Evolutionary conservation across 108 stramenopile genomes (phyloP).

Genomic region (Pseudonitzschia pungens): DNA sequence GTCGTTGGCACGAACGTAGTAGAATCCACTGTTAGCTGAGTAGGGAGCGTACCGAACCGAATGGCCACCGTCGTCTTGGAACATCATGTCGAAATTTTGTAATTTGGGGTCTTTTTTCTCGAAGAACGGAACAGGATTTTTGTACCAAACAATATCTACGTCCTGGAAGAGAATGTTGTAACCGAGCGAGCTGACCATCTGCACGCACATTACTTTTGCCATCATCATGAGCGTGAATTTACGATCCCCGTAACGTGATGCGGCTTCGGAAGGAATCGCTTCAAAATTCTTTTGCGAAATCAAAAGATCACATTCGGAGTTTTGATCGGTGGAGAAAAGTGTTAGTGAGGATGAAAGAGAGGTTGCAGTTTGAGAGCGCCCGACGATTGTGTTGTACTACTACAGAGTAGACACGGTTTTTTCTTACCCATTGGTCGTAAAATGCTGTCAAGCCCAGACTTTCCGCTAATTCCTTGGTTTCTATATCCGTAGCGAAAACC

Average conservation of each 20-base stretch:
- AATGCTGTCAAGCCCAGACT: conserved; percentile 67
- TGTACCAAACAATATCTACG: conserved; percentile 72
- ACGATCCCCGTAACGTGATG: conserved; percentile 63
- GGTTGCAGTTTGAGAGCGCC: background rate
- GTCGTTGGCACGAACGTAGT: conserved; percentile 79
- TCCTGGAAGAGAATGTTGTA: conserved; percentile 87
- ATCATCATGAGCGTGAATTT: conserved; percentile 84
- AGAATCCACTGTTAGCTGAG: conserved; percentile 62
- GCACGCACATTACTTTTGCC: conserved; percentile 79
- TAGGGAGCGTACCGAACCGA: conserved; percentile 68
- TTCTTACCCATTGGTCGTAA: conserved; percentile 71
- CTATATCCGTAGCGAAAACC: conserved; percentile 77
- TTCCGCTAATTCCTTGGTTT: conserved; percentile 71
- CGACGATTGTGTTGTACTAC: background rate
- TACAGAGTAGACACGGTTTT: too few relatives aligned
- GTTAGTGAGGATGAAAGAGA: too few relatives aligned
- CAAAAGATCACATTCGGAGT: background rate
- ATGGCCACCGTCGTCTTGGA: conserved; percentile 90
- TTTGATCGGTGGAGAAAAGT: too few relatives aligned
- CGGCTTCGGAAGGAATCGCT: conserved; percentile 56
- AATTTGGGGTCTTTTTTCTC: conserved; percentile 41
- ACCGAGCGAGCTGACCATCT: conserved; percentile 55
- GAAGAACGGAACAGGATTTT: conserved; percentile 63
- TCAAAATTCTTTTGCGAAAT: conserved; percentile 45
- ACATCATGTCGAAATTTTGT: conserved; percentile 72